Evolutionary conservation across 495 filamentous ascomycete genomes (phyloP).

Genomic region (Xylaria sp.): DNA sequence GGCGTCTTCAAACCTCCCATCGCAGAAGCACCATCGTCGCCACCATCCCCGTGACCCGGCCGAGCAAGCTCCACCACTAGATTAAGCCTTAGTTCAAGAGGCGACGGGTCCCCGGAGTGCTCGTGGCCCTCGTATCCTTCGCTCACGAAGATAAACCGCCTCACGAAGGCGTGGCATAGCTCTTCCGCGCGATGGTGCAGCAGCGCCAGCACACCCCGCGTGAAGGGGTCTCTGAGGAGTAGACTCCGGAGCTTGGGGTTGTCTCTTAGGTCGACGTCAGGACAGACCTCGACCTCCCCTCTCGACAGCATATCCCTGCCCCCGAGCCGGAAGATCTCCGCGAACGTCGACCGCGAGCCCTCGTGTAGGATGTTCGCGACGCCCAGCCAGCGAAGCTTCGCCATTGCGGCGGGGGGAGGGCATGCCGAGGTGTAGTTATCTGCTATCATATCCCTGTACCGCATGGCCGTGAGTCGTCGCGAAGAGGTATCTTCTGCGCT

Average conservation of each 20-base stretch:
- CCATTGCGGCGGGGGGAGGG: not conserved
- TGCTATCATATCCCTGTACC: constrained; percentile 19
- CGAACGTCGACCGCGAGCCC: not conserved
- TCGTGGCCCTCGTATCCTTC: not conserved
- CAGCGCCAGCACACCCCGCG: constrained; percentile 3
- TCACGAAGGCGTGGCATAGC: not conserved
- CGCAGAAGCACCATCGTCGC: not conserved
- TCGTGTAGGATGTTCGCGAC: constrained; percentile 10
- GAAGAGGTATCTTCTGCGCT: not conserved
- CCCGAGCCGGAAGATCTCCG: not conserved
- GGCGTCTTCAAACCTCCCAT: not conserved
- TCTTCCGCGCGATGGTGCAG: not conserved
- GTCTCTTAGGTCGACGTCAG: not conserved
- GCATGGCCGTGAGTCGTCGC: constrained; percentile 11
- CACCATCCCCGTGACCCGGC: not conserved
- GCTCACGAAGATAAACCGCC: constrained; percentile 6
- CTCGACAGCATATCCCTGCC: not conserved
- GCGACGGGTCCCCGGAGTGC: not conserved
- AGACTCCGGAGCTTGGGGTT: not conserved
- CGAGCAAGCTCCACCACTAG: constrained; percentile 10
- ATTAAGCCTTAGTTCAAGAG: constrained; percentile 2
- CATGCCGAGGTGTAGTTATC: constrained; percentile 6
- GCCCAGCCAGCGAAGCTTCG: constrained; percentile 2
- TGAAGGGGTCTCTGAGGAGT: constrained; percentile 8
- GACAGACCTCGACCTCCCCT: not conserved